phyloP scores from a whole-genome alignment of 1,139 yeast species.

The Pichia norvegensis region DNA sequence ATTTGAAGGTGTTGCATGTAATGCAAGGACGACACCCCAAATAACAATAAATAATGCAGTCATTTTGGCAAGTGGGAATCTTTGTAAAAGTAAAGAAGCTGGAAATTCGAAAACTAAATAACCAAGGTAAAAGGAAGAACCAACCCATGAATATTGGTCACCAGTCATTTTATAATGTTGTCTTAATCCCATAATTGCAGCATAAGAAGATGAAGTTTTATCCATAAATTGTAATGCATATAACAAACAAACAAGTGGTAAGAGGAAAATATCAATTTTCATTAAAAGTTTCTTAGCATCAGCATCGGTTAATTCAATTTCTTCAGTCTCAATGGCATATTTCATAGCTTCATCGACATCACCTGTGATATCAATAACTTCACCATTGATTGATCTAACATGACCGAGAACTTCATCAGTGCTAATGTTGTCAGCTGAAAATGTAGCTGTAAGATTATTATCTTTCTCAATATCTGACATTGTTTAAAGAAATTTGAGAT shows the following conservation, averaged over 20 bases:
- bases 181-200: constrained; percentile 49
- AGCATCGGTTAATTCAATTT: constrained; percentile 19
- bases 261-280: constrained; percentile 47
- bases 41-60: constrained; percentile 32
- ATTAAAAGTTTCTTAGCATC: constrained; percentile 33
- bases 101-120: constrained; percentile 43
- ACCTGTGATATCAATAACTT: constrained; percentile 28
- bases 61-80: constrained; percentile 37
- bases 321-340: constrained; percentile 25
- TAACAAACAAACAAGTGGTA: constrained; percentile 49
- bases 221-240: constrained; percentile 62
- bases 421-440: constrained; percentile 28
- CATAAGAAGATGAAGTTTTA: constrained; percentile 50
- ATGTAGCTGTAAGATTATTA: constrained; percentile 17
- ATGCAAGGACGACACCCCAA: constrained; percentile 41
- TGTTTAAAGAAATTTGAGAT: background rate
- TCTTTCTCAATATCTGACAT: constrained; percentile 1
- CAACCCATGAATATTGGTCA: constrained; percentile 48
- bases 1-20: constrained; percentile 37
- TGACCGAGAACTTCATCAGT: constrained; percentile 27
- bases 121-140: constrained; percentile 49
- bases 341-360: constrained; percentile 29
- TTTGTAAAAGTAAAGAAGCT: constrained; percentile 36
- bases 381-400: constrained; percentile 30
- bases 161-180: constrained; percentile 43